Conservation (phyloP, 306 rosid genomes). For the Cyclanthera cordifolia region DNA sequence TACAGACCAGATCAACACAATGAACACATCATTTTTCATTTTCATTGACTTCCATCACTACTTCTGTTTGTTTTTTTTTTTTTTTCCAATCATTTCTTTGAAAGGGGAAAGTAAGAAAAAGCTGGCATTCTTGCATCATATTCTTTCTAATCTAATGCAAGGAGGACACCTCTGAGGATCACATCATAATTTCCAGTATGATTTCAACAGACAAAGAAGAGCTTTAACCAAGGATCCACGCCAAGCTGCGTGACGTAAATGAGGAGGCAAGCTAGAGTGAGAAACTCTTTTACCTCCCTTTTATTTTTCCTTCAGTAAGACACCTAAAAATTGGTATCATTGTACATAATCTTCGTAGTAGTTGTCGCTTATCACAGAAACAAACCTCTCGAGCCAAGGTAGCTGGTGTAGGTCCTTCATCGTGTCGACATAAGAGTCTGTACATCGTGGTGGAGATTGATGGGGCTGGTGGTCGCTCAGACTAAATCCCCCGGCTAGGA, state of each 20-base stretch:
- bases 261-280: conserved; percentile 28
- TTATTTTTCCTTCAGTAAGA: conserved; percentile 19
- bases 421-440: conserved; percentile 64
- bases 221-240: not conserved
- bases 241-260: conserved; percentile 10
- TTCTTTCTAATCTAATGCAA: conserved; percentile 2
- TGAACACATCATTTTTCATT: not conserved
- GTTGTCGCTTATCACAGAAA: conserved; percentile 83
- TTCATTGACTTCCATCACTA: conserved; percentile 6
- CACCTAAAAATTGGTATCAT: conserved; percentile 22
- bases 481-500: conserved; percentile 78
- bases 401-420: conserved; percentile 94
- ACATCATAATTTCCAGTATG: conserved; percentile 10
- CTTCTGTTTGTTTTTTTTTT: not conserved
- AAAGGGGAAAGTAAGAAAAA: not conserved
- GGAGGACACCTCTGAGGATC: not conserved
- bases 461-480: conserved; percentile 64
- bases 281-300: conserved; percentile 30
- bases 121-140: conserved; percentile 9
- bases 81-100: conserved; percentile 1
- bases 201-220: conserved; percentile 3
- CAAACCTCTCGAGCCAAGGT: conserved; percentile 95
- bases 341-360: conserved; percentile 73
- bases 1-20: no score
- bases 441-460: conserved; percentile 85